These are phyloP conservation scores for Penicillium rolfsii DNA, from an alignment of 2,329 filamentous ascomycete genomes.

Conservation along the genomic window DNA sequence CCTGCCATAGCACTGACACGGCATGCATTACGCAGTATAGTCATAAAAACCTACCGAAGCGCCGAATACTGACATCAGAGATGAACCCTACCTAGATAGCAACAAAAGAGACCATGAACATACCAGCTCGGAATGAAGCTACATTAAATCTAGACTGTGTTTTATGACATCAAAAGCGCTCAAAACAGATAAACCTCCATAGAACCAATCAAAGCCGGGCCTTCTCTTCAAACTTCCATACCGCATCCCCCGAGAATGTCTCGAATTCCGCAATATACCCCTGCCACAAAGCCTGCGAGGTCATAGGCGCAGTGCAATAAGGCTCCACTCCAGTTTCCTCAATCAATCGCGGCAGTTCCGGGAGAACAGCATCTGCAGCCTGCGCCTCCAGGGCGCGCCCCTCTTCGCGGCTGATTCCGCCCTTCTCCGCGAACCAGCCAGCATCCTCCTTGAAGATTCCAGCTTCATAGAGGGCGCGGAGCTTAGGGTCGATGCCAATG, in stretches of 20 bases:
- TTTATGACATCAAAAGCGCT: neutral
- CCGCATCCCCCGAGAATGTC: neutral
- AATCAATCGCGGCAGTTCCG: conserved; percentile 13
- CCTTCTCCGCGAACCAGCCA: conserved; percentile 15
- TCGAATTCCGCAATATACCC: conserved; percentile 15
- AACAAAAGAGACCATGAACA: neutral
- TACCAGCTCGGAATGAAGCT: neutral
- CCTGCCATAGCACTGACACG: too few species aligned
- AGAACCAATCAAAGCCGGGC: neutral
- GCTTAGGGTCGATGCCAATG: neutral
- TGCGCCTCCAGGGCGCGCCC: conserved; percentile 19
- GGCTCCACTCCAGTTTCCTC: conserved; percentile 8
- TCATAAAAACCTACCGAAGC: neutral
- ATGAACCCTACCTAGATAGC: neutral
- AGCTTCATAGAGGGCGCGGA: conserved; percentile 8
- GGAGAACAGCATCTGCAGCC: conserved; percentile 17
- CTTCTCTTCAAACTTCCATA: neutral
- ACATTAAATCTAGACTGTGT: neutral
- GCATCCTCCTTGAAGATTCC: conserved; percentile 12
- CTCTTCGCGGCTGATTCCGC: conserved; percentile 6
- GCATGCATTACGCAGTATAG: too few species aligned
- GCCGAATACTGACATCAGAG: neutral
- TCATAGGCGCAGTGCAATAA: conserved; percentile 23
- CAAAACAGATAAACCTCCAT: neutral
- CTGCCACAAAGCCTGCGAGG: conserved; percentile 15